phyloP scores from a whole-genome alignment of 192 early-diverging fungal species.

The Pilobolus umbonatus region DNA sequence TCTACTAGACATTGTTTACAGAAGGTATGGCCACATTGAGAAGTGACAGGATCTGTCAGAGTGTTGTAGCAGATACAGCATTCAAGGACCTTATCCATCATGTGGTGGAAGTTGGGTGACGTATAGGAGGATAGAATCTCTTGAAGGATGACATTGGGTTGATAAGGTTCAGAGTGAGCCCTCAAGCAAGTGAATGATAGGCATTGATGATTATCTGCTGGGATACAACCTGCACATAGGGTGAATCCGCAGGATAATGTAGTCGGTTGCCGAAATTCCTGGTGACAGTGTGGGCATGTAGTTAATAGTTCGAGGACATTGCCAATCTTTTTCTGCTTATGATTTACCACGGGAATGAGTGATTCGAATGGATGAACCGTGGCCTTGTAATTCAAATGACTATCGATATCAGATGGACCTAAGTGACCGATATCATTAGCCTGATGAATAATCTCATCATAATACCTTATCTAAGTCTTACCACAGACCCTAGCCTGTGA shows the following conservation, averaged over 20 bases:
- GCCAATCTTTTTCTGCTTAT: too few species aligned
- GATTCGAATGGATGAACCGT: too few species aligned
- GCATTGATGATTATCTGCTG: conserved; percentile 2
- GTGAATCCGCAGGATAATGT: conserved; percentile 43
- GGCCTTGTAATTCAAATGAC: too few species aligned
- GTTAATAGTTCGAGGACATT: neutral
- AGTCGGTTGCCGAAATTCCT: conserved; percentile 17
- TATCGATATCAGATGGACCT: too few species aligned
- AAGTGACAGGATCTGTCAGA: conserved; percentile 52
- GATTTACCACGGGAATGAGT: too few species aligned
- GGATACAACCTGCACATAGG: conserved; percentile 31
- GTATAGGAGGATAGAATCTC: conserved; percentile 17
- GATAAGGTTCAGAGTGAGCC: conserved; percentile 7
- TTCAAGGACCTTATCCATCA: conserved; percentile 13
- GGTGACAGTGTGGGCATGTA: neutral
- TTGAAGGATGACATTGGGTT: conserved; percentile 32
- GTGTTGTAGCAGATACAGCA: conserved; percentile 54
- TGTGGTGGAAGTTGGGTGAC: neutral
- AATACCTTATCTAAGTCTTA: too few species aligned
- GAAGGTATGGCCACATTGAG: conserved; percentile 63
- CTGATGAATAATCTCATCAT: too few species aligned
- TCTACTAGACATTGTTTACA: conserved; percentile 55
- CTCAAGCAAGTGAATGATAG: conserved; percentile 18
- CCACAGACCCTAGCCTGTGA: too few species aligned
- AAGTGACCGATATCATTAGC: too few species aligned